Evolutionary conservation across 768 basidiomycete genomes (phyloP).

Genomic region (Udeniomyces megalosporus): DNA sequence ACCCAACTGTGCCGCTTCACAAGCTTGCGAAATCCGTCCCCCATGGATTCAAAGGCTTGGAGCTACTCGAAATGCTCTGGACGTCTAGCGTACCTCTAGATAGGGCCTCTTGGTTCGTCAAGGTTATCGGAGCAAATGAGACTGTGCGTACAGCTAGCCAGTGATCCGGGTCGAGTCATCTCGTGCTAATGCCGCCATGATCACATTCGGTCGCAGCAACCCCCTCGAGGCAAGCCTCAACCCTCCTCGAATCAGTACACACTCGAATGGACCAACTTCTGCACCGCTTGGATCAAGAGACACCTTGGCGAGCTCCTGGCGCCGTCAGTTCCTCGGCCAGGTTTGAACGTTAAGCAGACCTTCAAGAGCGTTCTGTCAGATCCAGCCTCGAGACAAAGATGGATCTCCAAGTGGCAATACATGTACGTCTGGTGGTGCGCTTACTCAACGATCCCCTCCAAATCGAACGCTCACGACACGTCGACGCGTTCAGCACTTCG

Average conservation of each 20-base stretch:
- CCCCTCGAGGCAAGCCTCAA: neutral
- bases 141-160: no score
- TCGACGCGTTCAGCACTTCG: neutral
- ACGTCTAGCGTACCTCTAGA: slow-evolving; percentile 15
- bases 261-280: slow-evolving; percentile 19
- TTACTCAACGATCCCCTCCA: no score
- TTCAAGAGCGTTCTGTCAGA: slow-evolving; percentile 11
- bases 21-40: slow-evolving; percentile 22
- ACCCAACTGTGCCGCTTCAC: slow-evolving; percentile 20
- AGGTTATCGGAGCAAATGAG: slow-evolving; percentile 21
- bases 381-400: slow-evolving; percentile 2
- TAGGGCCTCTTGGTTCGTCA: slow-evolving; percentile 22
- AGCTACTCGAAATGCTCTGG: slow-evolving; percentile 21
- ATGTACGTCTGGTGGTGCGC: neutral
- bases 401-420: slow-evolving; percentile 9
- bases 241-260: slow-evolving; percentile 16
- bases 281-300: slow-evolving; percentile 19
- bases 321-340: slow-evolving; percentile 10
- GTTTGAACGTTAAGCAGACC: slow-evolving; percentile 10
- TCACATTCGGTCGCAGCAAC: neutral
- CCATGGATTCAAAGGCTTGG: slow-evolving; percentile 20
- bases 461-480: no score
- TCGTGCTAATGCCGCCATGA: neutral
- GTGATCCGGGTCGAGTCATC: neutral
- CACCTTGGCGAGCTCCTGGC: slow-evolving; percentile 18